A percentile compares a stretch with the other conserved stretches of the same genome.
Evolutionary conservation across 306 rosid species (phyloP).

Genomic region (Corylus avellana): DNA sequence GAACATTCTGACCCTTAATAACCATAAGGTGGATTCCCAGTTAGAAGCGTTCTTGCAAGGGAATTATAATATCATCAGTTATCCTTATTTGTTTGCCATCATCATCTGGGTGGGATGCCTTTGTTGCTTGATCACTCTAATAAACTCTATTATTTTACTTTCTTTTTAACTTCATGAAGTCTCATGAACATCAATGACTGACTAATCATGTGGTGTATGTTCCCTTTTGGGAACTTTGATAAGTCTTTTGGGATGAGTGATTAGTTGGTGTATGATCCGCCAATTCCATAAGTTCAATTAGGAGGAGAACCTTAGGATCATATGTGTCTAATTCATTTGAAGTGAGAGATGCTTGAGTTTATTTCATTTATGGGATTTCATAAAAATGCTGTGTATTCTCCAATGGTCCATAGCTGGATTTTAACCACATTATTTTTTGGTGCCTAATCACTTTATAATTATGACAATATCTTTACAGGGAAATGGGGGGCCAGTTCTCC

Average conservation of each 20-base stretch:
- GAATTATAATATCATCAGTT: neutral
- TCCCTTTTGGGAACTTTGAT: no score
- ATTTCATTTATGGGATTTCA: neutral
- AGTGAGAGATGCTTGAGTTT: neutral
- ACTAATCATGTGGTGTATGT: no score
- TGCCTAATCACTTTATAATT: slow-evolving; percentile 26
- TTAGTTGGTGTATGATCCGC: neutral
- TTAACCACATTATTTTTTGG: neutral
- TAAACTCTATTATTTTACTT: neutral
- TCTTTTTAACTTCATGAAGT: neutral
- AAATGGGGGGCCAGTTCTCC: slow-evolving; percentile 50
- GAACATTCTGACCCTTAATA: neutral
- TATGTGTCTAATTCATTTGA: neutral
- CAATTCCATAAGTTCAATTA: neutral
- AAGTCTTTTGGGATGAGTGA: no score
- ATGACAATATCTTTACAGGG: slow-evolving; percentile 46
- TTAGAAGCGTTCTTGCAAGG: neutral
- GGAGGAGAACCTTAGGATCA: neutral
- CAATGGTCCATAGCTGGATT: slow-evolving; percentile 10
- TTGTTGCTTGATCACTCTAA: neutral
- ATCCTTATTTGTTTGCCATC: neutral
- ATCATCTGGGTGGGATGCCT: neutral
- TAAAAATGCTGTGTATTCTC: slow-evolving; percentile 21
- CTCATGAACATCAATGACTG: neutral
- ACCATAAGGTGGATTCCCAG: neutral